A percentile compares a stretch with the other conserved stretches of the same genome.
These are phyloP conservation scores for Hyaloraphidium curvatum DNA, from an alignment of 192 early-diverging fungal genomes.

Conservation along the genomic window DNA sequence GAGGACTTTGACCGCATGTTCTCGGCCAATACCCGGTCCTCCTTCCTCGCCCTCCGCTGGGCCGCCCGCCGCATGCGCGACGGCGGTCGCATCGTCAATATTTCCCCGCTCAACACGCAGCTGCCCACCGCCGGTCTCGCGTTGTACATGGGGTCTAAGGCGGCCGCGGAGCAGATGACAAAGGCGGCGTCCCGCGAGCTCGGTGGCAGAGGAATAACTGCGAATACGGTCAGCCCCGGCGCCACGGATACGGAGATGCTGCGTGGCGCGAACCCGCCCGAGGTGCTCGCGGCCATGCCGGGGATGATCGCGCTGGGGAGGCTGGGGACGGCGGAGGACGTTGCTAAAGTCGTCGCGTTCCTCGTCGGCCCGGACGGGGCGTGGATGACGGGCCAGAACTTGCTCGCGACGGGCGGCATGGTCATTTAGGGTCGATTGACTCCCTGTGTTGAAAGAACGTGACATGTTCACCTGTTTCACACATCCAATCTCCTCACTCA, in stretches of 20 bases:
- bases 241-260: conserved; percentile 19
- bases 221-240: conserved; percentile 17
- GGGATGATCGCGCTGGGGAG: conserved; percentile 7
- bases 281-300: conserved; percentile 9
- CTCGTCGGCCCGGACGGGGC: conserved; percentile 13
- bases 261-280: conserved; percentile 16
- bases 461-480: too few relatives aligned
- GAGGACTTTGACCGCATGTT: conserved; percentile 17
- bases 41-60: conserved; percentile 18
- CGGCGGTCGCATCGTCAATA: conserved; percentile 19
- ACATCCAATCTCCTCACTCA: too few relatives aligned
- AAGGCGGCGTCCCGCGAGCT: conserved; percentile 15
- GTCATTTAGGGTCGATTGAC: conserved; percentile 17
- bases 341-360: conserved; percentile 17
- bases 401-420: conserved; percentile 19
- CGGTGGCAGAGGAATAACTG: conserved; percentile 16
- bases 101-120: conserved; percentile 13
- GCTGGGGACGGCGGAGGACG: conserved; percentile 14
- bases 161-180: conserved; percentile 14
- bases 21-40: conserved; percentile 17
- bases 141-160: conserved; percentile 17
- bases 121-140: conserved; percentile 13
- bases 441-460: too few relatives aligned
- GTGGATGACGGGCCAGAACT: conserved; percentile 18
- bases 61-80: conserved; percentile 15